Evolutionary conservation across 805 yeast genomes (phyloP).

Genomic region (Teunomyces aglyptinius): DNA sequence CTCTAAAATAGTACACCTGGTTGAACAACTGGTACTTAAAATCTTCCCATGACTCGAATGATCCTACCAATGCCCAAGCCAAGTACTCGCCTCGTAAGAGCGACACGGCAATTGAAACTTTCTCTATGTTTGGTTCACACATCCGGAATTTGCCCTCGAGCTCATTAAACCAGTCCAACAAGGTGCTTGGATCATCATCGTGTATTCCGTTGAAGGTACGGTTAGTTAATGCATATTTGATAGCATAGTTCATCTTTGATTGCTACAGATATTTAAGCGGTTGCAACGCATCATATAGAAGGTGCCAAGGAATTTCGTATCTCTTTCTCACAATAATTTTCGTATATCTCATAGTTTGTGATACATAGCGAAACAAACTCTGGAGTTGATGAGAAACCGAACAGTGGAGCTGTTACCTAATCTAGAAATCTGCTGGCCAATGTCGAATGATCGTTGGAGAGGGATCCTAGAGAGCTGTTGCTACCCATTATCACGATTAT

Average conservation of each 20-base stretch:
- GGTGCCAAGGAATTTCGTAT: too few species aligned
- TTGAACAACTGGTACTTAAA: conserved; percentile 1
- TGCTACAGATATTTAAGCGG: neutral
- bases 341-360: too few species aligned
- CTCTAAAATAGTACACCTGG: conserved; percentile 1
- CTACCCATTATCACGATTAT: too few species aligned
- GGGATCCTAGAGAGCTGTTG: too few species aligned
- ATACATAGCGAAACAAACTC: too few species aligned
- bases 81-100: neutral
- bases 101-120: neutral
- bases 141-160: neutral
- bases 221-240: neutral
- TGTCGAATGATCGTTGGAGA: too few species aligned
- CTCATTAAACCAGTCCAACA: neutral
- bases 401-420: too few species aligned
- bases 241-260: neutral
- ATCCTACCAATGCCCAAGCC: neutral
- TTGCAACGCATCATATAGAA: too few species aligned
- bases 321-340: too few species aligned
- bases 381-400: too few species aligned
- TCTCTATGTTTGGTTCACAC: neutral
- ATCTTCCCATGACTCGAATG: neutral
- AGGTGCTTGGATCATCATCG: neutral
- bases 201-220: neutral
- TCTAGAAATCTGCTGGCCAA: too few species aligned